A percentile compares a stretch with the other conserved stretches of the same genome.
Conservation (phyloP, 2,329 filamentous ascomycete genomes). For the Arachnopeziza araneosa region DNA sequence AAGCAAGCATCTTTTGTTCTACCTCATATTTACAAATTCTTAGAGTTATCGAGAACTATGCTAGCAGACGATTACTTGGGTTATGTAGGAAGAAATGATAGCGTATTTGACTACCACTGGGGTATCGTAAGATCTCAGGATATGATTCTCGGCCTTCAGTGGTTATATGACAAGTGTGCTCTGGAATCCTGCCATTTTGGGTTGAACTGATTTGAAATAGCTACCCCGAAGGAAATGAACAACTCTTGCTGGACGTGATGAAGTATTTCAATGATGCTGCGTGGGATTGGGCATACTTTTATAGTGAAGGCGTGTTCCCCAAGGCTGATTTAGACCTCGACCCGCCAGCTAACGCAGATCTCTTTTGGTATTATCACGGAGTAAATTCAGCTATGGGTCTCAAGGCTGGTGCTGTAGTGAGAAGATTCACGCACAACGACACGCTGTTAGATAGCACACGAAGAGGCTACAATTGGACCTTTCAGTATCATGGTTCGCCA, state of each 20-base stretch:
- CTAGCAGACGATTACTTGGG: neutral
- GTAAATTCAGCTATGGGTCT: slow-evolving; percentile 27
- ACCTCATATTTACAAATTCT: no score
- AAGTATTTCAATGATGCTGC: slow-evolving; percentile 16
- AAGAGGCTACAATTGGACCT: slow-evolving; percentile 34
- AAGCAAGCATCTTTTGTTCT: no score
- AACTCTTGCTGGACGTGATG: slow-evolving; percentile 30
- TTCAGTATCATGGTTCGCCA: slow-evolving; percentile 35
- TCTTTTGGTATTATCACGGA: no score
- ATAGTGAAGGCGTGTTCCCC: slow-evolving; percentile 18
- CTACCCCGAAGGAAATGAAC: slow-evolving; percentile 20
- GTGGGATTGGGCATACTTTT: slow-evolving; percentile 21
- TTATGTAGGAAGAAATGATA: no score
- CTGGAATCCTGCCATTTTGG: no score
- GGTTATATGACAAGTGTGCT: slow-evolving; percentile 28
- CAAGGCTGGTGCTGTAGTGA: slow-evolving; percentile 36
- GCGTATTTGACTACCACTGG: no score
- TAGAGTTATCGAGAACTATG: neutral
- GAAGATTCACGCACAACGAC: slow-evolving; percentile 36
- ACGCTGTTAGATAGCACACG: slow-evolving; percentile 33
- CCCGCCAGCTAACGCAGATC: no score
- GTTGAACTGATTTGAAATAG: no score
- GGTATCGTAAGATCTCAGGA: slow-evolving; percentile 17
- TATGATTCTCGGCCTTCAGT: slow-evolving; percentile 33
- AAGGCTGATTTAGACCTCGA: neutral